Evolutionary conservation across 768 basidiomycete genomes (phyloP).

Genomic region (Suillus ampliporus): DNA sequence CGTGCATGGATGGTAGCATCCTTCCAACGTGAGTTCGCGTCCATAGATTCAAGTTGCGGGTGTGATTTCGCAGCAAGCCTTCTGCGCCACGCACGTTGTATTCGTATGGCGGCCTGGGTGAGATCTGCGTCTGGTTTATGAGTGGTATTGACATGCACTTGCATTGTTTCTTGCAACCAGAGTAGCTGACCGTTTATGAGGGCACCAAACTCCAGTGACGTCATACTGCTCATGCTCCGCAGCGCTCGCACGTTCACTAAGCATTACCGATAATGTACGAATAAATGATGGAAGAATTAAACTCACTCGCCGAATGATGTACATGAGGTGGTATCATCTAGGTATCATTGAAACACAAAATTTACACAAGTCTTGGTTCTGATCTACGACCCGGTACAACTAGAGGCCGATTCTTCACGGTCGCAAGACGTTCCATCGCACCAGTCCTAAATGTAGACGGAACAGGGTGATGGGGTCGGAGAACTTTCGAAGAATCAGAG

Average conservation of each 20-base stretch:
- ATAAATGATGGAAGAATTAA: not conserved
- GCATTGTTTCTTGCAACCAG: not conserved
- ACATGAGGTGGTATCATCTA: no score
- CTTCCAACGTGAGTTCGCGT: constrained; percentile 29
- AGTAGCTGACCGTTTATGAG: not conserved
- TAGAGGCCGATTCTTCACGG: not conserved
- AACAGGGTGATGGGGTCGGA: no score
- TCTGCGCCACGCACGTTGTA: constrained; percentile 47
- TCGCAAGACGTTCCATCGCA: not conserved
- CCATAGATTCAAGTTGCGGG: constrained; percentile 4
- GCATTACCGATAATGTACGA: constrained; percentile 9
- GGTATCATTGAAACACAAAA: no score
- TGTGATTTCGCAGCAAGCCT: constrained; percentile 23
- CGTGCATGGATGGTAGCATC: constrained; percentile 44
- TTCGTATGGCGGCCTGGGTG: constrained; percentile 41
- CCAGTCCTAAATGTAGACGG: not conserved
- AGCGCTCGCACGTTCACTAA: constrained; percentile 79
- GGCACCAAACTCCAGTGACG: constrained; percentile 1
- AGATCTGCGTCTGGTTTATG: not conserved
- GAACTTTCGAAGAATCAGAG: not conserved
- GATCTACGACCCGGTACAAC: not conserved
- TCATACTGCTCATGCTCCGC: constrained; percentile 27
- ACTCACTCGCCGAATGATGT: constrained; percentile 87
- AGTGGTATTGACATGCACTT: not conserved
- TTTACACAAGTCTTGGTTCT: not conserved